Evolutionary conservation across 805 yeast genomes (phyloP).

Genomic region (Saccharomycopsis schoenii): DNA sequence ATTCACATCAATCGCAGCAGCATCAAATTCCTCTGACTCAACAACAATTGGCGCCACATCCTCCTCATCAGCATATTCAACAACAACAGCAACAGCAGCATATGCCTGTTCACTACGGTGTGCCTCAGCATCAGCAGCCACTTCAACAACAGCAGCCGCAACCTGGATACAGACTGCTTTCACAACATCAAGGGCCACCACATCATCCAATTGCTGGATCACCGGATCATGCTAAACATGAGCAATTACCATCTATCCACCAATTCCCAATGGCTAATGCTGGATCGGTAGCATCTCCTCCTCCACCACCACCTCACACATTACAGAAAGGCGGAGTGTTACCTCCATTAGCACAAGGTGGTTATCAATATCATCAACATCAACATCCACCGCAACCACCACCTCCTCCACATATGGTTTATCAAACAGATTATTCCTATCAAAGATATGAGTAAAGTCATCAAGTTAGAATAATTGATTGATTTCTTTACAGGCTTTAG

Average conservation of each 20-base stretch:
- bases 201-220: not conserved
- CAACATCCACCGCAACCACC: not conserved
- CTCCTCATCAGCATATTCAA: not conserved
- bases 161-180: not conserved
- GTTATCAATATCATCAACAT: not conserved
- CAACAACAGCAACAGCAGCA: not conserved
- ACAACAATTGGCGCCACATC: not conserved
- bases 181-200: not conserved
- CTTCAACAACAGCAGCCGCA: not conserved
- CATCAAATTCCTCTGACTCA: not conserved
- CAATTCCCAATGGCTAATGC: not conserved
- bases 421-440: not conserved
- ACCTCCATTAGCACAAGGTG: not conserved
- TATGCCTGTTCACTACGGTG: not conserved
- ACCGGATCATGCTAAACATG: not conserved
- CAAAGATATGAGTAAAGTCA: not conserved
- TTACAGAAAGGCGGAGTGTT: not conserved
- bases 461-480: not conserved
- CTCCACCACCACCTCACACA: not conserved
- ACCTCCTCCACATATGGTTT: not conserved
- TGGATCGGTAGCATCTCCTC: not conserved
- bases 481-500: not conserved
- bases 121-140: not conserved
- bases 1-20: not conserved
- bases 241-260: not conserved